Conservation (phyloP, 352 stramenopile species). For the Phytophthora multivora region DNA sequence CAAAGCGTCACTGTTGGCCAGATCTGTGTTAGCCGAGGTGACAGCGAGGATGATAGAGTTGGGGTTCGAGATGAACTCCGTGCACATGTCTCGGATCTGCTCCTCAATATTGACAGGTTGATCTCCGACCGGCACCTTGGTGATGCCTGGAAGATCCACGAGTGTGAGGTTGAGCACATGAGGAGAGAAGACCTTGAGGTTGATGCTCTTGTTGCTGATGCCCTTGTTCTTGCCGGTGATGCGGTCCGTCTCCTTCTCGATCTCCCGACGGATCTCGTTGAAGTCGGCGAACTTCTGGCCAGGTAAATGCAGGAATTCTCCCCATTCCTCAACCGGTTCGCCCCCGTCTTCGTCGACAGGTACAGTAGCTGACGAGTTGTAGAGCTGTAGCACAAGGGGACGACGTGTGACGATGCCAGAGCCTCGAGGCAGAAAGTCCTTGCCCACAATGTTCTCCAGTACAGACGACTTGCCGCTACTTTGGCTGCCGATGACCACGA, state of each 20-base stretch:
- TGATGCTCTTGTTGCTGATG: conserved; percentile 98
- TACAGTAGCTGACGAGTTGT: conserved; percentile 80
- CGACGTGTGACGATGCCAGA: conserved; percentile 98
- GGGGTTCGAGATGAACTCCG: conserved; percentile 98
- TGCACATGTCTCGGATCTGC: conserved; percentile 99
- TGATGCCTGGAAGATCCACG: conserved; percentile 99
- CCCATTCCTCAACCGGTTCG: conserved; percentile 91
- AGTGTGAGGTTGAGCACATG: conserved; percentile 99
- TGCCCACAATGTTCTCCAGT: conserved; percentile 95
- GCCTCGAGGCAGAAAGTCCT: conserved; percentile 96
- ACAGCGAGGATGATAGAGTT: conserved; percentile 99
- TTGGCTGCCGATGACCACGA: conserved; percentile 98
- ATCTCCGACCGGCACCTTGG: conserved; percentile 97
- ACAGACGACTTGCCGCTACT: conserved; percentile 97
- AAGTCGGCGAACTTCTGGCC: conserved; percentile 97
- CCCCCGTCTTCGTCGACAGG: conserved; percentile 24
- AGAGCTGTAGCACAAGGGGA: conserved; percentile 98
- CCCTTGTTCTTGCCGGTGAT: conserved; percentile 97
- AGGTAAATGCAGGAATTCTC: conserved; percentile 98
- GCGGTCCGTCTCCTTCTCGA: conserved; percentile 97
- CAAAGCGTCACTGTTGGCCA: conserved; percentile 98
- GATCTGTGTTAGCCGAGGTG: conserved; percentile 98
- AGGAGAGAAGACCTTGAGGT: conserved; percentile 98
- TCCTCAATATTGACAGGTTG: conserved; percentile 99
- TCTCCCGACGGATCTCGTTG: conserved; percentile 96